Conservation (phyloP, 805 yeast genomes). For the Lachancea thermotolerans region DNA sequence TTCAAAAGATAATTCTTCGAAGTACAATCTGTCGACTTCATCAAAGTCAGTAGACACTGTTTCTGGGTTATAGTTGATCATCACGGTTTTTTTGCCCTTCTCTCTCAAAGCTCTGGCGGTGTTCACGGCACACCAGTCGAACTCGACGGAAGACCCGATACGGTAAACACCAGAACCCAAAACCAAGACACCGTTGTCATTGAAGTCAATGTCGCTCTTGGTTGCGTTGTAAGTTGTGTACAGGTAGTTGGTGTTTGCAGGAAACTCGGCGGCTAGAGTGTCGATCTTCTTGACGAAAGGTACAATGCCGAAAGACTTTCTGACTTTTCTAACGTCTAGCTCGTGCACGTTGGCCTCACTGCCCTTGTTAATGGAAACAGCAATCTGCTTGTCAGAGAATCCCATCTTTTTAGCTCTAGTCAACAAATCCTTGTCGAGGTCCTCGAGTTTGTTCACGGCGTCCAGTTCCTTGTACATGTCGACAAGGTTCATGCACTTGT, state of each 20-base stretch:
- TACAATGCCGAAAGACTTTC: slow-evolving; percentile 71
- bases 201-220: slow-evolving; percentile 72
- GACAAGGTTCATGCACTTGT: slow-evolving; percentile 90
- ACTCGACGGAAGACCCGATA: slow-evolving; percentile 97
- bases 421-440: slow-evolving; percentile 63
- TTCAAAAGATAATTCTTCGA: slow-evolving; percentile 91
- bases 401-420: slow-evolving; percentile 86
- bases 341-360: slow-evolving; percentile 41
- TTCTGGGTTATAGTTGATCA: slow-evolving; percentile 98
- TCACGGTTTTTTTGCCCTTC: slow-evolving; percentile 80
- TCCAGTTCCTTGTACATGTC: slow-evolving; percentile 79
- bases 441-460: slow-evolving; percentile 48
- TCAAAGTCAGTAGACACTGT: slow-evolving; percentile 97
- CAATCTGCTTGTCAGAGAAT: slow-evolving; percentile 92
- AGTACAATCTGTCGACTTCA: slow-evolving; percentile 95
- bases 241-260: slow-evolving; percentile 91
- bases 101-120: slow-evolving; percentile 92
- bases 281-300: slow-evolving; percentile 97
- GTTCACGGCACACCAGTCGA: slow-evolving; percentile 98
- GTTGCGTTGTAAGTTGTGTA: slow-evolving; percentile 95
- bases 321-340: slow-evolving; percentile 70
- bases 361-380: slow-evolving; percentile 54
- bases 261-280: slow-evolving; percentile 97
- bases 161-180: slow-evolving; percentile 99
- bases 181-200: slow-evolving; percentile 89